A percentile compares a stretch with the other conserved stretches of the same genome.
These are phyloP conservation scores for Phytophthora capsici DNA, from an alignment of 352 stramenopile species.

Conservation along the genomic window DNA sequence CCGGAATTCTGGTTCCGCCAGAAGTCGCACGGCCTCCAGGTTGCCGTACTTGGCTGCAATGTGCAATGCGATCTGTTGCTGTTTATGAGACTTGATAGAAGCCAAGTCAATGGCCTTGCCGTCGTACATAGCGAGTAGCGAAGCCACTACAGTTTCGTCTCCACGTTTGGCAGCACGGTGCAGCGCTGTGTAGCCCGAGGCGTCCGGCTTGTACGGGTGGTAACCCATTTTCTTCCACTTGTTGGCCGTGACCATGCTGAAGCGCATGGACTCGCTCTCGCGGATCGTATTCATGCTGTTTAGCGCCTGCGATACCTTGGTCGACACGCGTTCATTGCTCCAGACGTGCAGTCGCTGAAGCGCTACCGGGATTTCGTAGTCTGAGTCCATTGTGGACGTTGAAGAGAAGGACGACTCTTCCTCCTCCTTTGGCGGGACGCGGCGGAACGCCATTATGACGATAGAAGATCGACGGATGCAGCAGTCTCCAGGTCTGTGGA, in stretches of 20 bases:
- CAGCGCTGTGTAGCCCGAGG: constrained; percentile 80
- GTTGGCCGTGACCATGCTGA: constrained; percentile 75
- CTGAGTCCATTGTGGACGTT: constrained; percentile 86
- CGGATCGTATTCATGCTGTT: constrained; percentile 71
- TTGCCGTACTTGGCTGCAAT: constrained; percentile 86
- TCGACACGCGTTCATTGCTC: constrained; percentile 73
- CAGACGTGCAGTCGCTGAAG: constrained; percentile 69
- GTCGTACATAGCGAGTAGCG: constrained; percentile 84
- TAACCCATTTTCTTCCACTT: constrained; percentile 90
- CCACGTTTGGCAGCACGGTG: constrained; percentile 79
- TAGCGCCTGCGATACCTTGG: constrained; percentile 65
- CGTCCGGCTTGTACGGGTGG: constrained; percentile 83
- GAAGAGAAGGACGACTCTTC: constrained; percentile 80
- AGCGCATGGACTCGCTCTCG: constrained; percentile 81
- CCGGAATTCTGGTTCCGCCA: constrained; percentile 65
- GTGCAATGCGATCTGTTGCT: constrained; percentile 82
- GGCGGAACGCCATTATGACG: constrained; percentile 30
- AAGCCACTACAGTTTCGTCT: constrained; percentile 68
- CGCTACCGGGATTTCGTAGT: constrained; percentile 82
- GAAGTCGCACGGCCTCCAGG: constrained; percentile 56
- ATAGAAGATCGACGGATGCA: constrained; percentile 4
- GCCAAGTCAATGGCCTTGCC: constrained; percentile 71
- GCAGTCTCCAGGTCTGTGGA: neutral
- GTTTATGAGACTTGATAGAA: constrained; percentile 68
- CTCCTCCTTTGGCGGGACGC: constrained; percentile 36